Base-by-base conservation (phyloP, 805 yeast species). In the Teunomyces tritomae region DNA sequence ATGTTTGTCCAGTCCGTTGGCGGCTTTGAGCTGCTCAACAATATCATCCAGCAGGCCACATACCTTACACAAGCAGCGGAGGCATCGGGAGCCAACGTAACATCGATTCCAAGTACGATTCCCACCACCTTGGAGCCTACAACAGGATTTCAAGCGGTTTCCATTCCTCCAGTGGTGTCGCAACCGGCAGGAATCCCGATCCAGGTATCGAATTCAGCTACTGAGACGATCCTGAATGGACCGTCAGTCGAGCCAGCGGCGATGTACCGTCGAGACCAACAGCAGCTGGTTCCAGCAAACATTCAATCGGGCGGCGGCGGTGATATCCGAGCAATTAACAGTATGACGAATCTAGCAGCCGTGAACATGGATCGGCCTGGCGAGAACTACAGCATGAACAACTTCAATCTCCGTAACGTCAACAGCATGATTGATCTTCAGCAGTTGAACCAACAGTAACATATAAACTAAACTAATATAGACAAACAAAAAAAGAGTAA, bases 21-120 rank as follows among this genome's bases (percentile, higher is more conserved):
- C 3, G 80, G 82, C 0, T 59, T 61, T 29, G 78, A 74, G 13
- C 70, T 70, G 14, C 61, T 79, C 47, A 73, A 73, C 54, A 62
- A 70, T n/a, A 52, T 79, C 1, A 52, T 80, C 17, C 67, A 62
- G 35, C 74, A 62, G 42, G 53, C 69, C 1, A 62, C 62, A 34
- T 67, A 54, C 36, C 55, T 64, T 4, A 62, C 67, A 0, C 45
- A 42, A 26, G 48, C 62, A 2, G 59, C 65, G 4, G 60, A 59
- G 13, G 57, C 57, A 14, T 48, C 53, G 5, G 64, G 53, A 29
- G 49, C 51, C 5, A 62, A 59, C 47, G 52, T 56, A 28, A 54
- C 65, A 7, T 56, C 73, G 7, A 63, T 69, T 30, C 74, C 76
- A 24, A 64, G 69, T 44, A 69, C 74, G 5, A 63, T 71, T 5